phyloP scores from a whole-genome alignment of 1,139 yeast genomes.

The Yamadazyma jaroonii region DNA sequence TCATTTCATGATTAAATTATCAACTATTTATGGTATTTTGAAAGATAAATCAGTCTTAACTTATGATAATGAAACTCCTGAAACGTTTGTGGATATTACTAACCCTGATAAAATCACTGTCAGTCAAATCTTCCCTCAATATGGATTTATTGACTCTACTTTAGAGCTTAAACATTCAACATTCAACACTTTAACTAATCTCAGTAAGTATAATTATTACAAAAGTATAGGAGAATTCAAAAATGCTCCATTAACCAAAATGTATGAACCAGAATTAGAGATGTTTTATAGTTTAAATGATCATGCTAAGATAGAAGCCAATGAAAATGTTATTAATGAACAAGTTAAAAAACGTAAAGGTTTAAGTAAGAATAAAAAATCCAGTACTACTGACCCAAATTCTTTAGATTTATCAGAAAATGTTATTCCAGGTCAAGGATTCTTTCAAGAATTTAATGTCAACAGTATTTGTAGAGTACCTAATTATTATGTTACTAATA shows the following conservation, averaged over 20 bases:
- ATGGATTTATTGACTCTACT: slow-evolving; percentile 31
- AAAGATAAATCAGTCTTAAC: slow-evolving; percentile 19
- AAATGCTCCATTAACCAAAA: slow-evolving; percentile 25
- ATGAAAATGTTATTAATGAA: slow-evolving; percentile 4
- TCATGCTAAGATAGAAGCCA: slow-evolving; percentile 22
- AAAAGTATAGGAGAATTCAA: slow-evolving; percentile 19
- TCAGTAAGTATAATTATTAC: slow-evolving; percentile 38
- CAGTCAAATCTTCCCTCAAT: slow-evolving; percentile 42
- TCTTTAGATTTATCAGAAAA: slow-evolving; percentile 38
- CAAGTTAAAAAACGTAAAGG: slow-evolving; percentile 21
- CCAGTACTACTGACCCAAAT: slow-evolving; percentile 39
- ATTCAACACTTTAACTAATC: slow-evolving; percentile 34
- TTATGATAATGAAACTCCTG: not conserved
- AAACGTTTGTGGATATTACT: slow-evolving; percentile 1
- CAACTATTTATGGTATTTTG: slow-evolving; percentile 18
- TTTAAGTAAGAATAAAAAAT: slow-evolving; percentile 28
- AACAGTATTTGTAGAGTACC: slow-evolving; percentile 44
- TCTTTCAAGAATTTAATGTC: slow-evolving; percentile 42
- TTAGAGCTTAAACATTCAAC: slow-evolving; percentile 32
- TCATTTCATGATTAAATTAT: slow-evolving; percentile 29
- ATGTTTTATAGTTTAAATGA: slow-evolving; percentile 28
- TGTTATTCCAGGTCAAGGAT: slow-evolving; percentile 47
- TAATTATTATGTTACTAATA: slow-evolving; percentile 37
- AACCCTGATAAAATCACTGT: slow-evolving; percentile 27
- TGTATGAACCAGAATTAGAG: slow-evolving; percentile 31